A percentile compares a stretch with the other conserved stretches of the same genome.
phyloP scores from a whole-genome alignment of 257 asterid genomes.

The Salvia miltiorrhiza region DNA sequence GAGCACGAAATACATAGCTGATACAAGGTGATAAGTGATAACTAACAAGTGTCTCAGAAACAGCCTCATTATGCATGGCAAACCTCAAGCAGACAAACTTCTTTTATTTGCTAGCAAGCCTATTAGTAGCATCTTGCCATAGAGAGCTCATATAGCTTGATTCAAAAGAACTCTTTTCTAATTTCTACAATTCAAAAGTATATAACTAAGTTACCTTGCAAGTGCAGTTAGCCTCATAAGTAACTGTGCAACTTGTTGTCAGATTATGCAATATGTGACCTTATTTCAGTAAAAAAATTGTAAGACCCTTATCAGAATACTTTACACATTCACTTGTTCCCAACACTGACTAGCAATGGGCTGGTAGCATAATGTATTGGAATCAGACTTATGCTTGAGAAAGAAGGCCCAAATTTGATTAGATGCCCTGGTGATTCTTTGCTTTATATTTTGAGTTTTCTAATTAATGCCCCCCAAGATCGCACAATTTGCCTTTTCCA shows the following conservation, averaged over 20 bases:
- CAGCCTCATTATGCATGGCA: background rate
- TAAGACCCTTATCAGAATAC: background rate
- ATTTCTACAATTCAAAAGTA: background rate
- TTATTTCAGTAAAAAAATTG: background rate
- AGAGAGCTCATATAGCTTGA: background rate
- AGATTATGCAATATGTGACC: background rate
- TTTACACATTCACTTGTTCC: background rate
- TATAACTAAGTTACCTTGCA: background rate
- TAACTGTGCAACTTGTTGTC: background rate
- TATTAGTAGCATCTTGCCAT: background rate
- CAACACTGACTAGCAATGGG: background rate
- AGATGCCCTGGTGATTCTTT: background rate
- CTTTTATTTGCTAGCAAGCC: background rate
- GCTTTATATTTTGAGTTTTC: background rate
- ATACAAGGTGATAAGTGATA: constrained; percentile 3
- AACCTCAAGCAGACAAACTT: background rate
- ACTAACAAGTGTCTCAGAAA: background rate
- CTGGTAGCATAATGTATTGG: background rate
- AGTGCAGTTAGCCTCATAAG: background rate
- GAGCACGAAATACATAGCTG: background rate
- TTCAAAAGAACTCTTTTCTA: background rate
- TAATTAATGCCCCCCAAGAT: background rate
- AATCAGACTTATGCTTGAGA: background rate
- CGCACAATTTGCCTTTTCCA: background rate
- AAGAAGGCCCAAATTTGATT: background rate